Conservation (phyloP, 352 stramenopile genomes). For the Peronospora farinosa region DNA sequence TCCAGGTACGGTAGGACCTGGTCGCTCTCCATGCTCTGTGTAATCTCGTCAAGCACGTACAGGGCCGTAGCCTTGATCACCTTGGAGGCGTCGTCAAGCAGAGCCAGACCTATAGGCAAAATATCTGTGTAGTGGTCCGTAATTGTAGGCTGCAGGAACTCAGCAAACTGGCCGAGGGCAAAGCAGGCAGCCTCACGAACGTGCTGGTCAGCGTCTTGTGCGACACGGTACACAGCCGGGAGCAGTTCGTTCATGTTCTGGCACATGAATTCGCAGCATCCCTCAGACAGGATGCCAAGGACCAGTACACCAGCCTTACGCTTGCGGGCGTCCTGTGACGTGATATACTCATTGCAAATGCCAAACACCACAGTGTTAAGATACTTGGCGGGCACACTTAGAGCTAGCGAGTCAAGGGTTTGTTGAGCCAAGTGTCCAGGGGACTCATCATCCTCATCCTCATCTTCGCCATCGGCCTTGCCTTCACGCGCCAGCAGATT, state of each 20-base stretch:
- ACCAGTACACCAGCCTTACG: slow-evolving; percentile 95
- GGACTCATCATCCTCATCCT: slow-evolving; percentile 78
- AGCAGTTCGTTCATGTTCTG: slow-evolving; percentile 92
- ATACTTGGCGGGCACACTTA: slow-evolving; percentile 80
- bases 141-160: slow-evolving; percentile 97
- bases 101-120: slow-evolving; percentile 91
- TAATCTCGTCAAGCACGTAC: slow-evolving; percentile 99
- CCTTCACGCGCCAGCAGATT: slow-evolving; percentile 70
- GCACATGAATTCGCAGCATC: slow-evolving; percentile 92
- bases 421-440: slow-evolving; percentile 78
- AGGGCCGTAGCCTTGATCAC: slow-evolving; percentile 94
- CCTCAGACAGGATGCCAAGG: slow-evolving; percentile 95
- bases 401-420: slow-evolving; percentile 76
- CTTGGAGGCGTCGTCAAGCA: slow-evolving; percentile 91
- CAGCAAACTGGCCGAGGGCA: slow-evolving; percentile 95
- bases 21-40: slow-evolving; percentile 94
- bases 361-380: slow-evolving; percentile 70
- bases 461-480: slow-evolving; percentile 45
- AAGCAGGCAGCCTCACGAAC: slow-evolving; percentile 97
- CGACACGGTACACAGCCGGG: slow-evolving; percentile 87
- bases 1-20: slow-evolving; percentile 93
- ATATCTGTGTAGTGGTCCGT: slow-evolving; percentile 93
- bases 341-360: slow-evolving; percentile 87
- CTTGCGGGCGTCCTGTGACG: slow-evolving; percentile 80
- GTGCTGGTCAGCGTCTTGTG: slow-evolving; percentile 88